A percentile compares a stretch with the other conserved stretches of the same genome.
phyloP scores from a whole-genome alignment of 371 early-diverging fungal genomes.

The Catenaria anguillulae region DNA sequence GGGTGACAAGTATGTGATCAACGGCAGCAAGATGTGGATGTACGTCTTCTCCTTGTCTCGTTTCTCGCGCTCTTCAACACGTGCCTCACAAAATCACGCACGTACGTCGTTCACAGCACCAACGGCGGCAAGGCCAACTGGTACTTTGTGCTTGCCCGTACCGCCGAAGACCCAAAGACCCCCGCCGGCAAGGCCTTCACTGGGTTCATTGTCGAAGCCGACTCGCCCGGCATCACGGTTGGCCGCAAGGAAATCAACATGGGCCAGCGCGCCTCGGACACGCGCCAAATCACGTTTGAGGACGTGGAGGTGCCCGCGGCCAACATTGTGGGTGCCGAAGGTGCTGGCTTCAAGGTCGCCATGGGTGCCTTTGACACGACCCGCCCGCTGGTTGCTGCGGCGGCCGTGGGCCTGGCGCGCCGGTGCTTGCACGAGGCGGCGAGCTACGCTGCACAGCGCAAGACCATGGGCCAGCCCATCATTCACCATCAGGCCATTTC shows the following conservation, averaged over 20 bases:
- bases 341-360: constrained; percentile 85
- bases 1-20: constrained; percentile 28
- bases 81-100: constrained; percentile 33
- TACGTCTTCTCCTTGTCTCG: too few species aligned
- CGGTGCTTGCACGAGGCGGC: constrained; percentile 91
- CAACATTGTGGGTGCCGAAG: constrained; percentile 35
- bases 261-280: constrained; percentile 89
- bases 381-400: constrained; percentile 80
- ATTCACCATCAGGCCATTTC: constrained; percentile 81
- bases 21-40: constrained; percentile 54
- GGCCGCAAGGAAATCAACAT: constrained; percentile 95
- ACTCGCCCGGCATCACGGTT: constrained; percentile 70
- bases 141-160: constrained; percentile 94
- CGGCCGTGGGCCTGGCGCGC: constrained; percentile 79
- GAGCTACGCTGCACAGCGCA: constrained; percentile 75
- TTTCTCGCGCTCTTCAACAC: too few species aligned
- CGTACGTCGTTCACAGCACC: constrained; percentile 41
- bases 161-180: constrained; percentile 48
- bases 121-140: constrained; percentile 94
- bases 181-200: constrained; percentile 82
- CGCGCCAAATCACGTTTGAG: constrained; percentile 87
- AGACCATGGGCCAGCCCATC: constrained; percentile 89
- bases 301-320: constrained; percentile 85
- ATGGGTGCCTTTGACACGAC: constrained; percentile 96
- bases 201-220: constrained; percentile 88